phyloP scores from a whole-genome alignment of 768 basidiomycete genomes.

The Rhodotorula diobovata region DNA sequence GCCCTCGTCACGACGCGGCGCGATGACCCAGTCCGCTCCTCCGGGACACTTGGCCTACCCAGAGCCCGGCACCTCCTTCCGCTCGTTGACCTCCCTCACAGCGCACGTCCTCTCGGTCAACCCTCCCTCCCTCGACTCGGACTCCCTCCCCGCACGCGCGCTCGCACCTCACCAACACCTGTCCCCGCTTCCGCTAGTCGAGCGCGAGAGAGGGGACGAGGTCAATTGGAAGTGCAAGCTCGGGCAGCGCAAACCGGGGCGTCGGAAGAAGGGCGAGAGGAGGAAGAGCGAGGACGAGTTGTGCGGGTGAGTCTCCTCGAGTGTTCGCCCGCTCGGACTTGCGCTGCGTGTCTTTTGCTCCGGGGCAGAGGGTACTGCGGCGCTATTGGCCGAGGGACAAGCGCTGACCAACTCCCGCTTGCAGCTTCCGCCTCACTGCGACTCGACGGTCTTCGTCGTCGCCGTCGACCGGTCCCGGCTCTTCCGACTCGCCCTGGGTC shows the following conservation, averaged over 20 bases:
- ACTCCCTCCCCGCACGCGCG: too few species aligned
- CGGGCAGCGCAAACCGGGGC: not conserved
- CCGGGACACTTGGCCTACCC: not conserved
- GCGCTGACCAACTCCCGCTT: too few species aligned
- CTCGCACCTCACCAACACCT: too few species aligned
- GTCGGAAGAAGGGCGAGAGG: not conserved
- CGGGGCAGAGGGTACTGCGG: too few species aligned
- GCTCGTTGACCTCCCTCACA: not conserved
- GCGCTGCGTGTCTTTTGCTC: not conserved
- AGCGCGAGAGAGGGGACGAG: not conserved
- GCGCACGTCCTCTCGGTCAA: not conserved
- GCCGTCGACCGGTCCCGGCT: not conserved
- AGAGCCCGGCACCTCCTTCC: not conserved
- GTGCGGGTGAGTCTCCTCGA: not conserved
- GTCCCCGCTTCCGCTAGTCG: not conserved
- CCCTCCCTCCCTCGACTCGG: not conserved
- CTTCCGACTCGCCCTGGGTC: not conserved
- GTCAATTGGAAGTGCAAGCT: slow-evolving; percentile 3
- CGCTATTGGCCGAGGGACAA: too few species aligned
- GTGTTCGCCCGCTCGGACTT: not conserved
- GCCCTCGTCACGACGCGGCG: not conserved
- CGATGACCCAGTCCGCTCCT: not conserved
- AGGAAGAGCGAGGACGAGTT: not conserved
- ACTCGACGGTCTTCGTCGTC: not conserved
- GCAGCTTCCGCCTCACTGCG: not conserved